Base-by-base conservation (phyloP, 441 rosid species). In the Brassica balearica region DNA sequence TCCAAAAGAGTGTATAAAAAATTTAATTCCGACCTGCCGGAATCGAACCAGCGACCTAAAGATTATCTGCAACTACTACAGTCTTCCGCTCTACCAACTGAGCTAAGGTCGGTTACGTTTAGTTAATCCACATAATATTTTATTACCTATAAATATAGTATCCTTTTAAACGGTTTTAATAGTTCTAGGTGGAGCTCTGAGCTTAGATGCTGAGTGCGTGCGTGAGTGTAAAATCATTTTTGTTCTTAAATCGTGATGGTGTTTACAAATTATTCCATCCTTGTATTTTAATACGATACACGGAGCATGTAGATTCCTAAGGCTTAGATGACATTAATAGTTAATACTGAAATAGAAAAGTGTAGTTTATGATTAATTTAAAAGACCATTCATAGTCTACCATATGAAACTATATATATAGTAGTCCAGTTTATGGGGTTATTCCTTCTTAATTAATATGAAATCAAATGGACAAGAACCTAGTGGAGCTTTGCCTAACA, bases 41-140 rank as follows among this genome's bases (percentile, higher is more conserved):
- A 80, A 53, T 75, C 80, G 80, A 71, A 80, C 80, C 70, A 71
- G 80, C 73, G 83, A 76, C 80, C 83, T 75, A 75, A 80, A 68
- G 71, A 80, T 67, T 65, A 1, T 78, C 80, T 29, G 79, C 79
- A 59, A 60, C 67, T 5, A 86, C 91, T 90, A 88, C 94, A 89
- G 92, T 87, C 95, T 90, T 90, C 95, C 93, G 92, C 93, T 87
- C 93, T 90, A 65, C 91, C 93, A 90, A 88, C 93, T 89, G 93
- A 90, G 97, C 92, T 88, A 90, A 92, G 90, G 90, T 88, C 97
- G 93, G 93, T 7, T 15, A 15, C 20, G 9, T 6, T 53, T 6
- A 14, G 0, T 6, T 1, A 3, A 2, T n/a, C 7, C 1, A 51
- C 8, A 2, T 53, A 10, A 2, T 6, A 2, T 0, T 6, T 2